phyloP scores from a whole-genome alignment of 164 flowering plant genomes.

The Protea cynaroides region DNA sequence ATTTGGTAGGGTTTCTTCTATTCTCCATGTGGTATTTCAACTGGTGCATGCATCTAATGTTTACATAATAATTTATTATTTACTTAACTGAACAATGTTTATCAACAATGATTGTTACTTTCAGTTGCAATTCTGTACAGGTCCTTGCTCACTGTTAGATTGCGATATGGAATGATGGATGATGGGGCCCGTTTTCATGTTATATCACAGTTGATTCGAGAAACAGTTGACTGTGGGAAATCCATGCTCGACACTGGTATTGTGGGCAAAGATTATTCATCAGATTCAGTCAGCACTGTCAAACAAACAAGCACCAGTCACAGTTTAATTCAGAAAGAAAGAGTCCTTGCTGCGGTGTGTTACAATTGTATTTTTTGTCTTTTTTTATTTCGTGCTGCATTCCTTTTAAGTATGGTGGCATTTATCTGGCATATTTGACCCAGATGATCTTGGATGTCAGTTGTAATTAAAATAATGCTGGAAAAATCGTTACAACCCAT shows the following conservation, averaged over 20 bases:
- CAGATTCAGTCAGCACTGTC: conserved; percentile 42
- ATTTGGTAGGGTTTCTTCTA: conserved; percentile 53
- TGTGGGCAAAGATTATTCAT: conserved; percentile 51
- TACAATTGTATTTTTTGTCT: neutral
- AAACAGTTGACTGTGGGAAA: conserved; percentile 81
- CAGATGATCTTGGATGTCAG: neutral
- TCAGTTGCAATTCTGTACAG: conserved; percentile 29
- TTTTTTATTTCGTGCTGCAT: neutral
- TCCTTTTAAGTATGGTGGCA: neutral
- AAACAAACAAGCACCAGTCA: conserved; percentile 61
- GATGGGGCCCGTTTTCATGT: conserved; percentile 95
- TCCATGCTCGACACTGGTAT: conserved; percentile 71
- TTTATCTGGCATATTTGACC: neutral
- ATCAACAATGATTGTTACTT: conserved; percentile 7
- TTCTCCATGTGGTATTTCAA: neutral
- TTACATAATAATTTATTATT: neutral
- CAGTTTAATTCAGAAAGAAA: conserved; percentile 78
- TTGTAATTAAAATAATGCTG: too few relatives aligned
- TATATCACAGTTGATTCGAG: conserved; percentile 80
- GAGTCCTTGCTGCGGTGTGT: conserved; percentile 75
- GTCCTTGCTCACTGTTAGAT: conserved; percentile 73
- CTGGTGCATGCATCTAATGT: neutral
- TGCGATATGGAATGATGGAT: conserved; percentile 69
- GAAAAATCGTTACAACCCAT: too few relatives aligned
- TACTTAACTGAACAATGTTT: neutral